A percentile compares a stretch with the other conserved stretches of the same genome.
These are phyloP conservation scores for Boletus smithii DNA, from an alignment of 1,284 basidiomycete genomes.

Conservation along the genomic window DNA sequence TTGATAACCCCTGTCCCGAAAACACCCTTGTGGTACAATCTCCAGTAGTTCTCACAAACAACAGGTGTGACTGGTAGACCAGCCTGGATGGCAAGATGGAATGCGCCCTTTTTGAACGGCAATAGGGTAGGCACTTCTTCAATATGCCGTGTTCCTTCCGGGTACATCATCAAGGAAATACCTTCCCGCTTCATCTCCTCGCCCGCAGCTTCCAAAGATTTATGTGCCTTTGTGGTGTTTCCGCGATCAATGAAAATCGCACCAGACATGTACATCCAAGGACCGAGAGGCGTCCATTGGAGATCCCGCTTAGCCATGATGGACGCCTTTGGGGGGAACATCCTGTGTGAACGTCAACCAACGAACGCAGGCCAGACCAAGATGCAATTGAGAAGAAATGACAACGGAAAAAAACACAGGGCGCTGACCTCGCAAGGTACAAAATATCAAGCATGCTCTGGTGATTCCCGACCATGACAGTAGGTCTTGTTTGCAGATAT, in stretches of 20 bases:
- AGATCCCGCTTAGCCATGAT: slow-evolving; percentile 97
- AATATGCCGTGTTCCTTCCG: slow-evolving; percentile 86
- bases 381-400: background rate
- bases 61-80: slow-evolving; percentile 89
- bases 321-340: slow-evolving; percentile 79
- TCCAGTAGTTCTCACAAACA: slow-evolving; percentile 92
- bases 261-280: slow-evolving; percentile 90
- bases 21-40: slow-evolving; percentile 73
- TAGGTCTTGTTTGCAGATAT: slow-evolving; percentile 64
- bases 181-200: slow-evolving; percentile 75
- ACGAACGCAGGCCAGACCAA: slow-evolving; percentile 1
- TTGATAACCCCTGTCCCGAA: slow-evolving; percentile 79
- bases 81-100: slow-evolving; percentile 91
- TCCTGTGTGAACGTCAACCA: slow-evolving; percentile 41
- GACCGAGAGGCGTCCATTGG: slow-evolving; percentile 86
- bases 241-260: slow-evolving; percentile 92
- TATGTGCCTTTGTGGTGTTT: slow-evolving; percentile 74
- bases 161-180: slow-evolving; percentile 87
- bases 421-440: slow-evolving; percentile 72
- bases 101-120: slow-evolving; percentile 97
- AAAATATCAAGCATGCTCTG: slow-evolving; percentile 91
- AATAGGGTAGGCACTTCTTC: slow-evolving; percentile 66
- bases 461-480: slow-evolving; percentile 88
- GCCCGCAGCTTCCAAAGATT: slow-evolving; percentile 76
- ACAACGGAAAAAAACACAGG: slow-evolving; percentile 2